Base-by-base conservation (phyloP, 2,329 filamentous ascomycete species). In the Lasiodiplodia theobromae region DNA sequence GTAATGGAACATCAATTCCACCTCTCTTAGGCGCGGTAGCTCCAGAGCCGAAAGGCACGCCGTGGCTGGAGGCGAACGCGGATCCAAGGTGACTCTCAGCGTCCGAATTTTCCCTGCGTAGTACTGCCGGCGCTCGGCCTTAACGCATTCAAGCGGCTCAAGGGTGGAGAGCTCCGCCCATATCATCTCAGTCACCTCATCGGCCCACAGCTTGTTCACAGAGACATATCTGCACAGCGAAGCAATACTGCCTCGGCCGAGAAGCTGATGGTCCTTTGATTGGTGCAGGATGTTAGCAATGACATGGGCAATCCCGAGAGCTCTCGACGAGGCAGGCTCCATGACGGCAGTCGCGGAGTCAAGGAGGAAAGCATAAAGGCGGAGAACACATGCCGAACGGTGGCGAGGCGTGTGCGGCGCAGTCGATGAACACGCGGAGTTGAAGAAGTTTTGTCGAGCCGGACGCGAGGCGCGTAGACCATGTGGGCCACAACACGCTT, bases 161-260 rank as follows among this genome's bases (percentile, higher is more conserved):
- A 54, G 31, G 12, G 37, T 51, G 12, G 52, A n/a, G 40, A 54
- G 31, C 18, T 65, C 34, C 3, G 31, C 37, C 51, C 62, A 65
- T 7, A 65, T 25, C 28, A 65, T 38, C 23, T 52, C 47, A 28
- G 62, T 65, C 47, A 44, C 62, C 37, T 65, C 62, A 23, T 65
- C 62, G 10, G 62, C 62, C 62, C 62, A 65, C 10, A 65, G 62
- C 49, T 65, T 65, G 47, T 65, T 65, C 31, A 65, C 62, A 37
- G 37, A 44, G 37, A 31, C 47, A 25, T 28, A 21, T 18, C 37
- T 37, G 14, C 31, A 21, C 4, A 65, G 62, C 49, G 34, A 38
- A 5, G 18, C 18, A n/a, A 40, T 31, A 16, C 21, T 12, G 18
- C 16, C 47, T 11, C 21, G 16, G 25, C 25, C 12, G 28, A 37